Evolutionary conservation across 768 basidiomycete genomes (phyloP).

Genomic region (Mycena vulgaris): DNA sequence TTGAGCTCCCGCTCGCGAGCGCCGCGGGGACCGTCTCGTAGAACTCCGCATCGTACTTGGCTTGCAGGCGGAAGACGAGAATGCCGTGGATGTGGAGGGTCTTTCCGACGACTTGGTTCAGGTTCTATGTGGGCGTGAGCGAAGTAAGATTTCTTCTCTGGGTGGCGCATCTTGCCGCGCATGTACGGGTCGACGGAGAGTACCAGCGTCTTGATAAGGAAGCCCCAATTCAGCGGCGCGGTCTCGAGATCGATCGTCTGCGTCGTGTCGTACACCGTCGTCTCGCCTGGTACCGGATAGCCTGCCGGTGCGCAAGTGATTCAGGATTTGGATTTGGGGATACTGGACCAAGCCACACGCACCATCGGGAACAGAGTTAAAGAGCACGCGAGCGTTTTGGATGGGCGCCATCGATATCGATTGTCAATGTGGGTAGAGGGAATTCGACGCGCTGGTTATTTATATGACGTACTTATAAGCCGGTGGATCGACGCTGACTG

Average conservation of each 20-base stretch:
- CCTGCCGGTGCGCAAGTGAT: conserved; percentile 40
- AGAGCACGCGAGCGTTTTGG: conserved; percentile 55
- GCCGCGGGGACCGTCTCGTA: conserved; percentile 56
- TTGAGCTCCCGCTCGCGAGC: conserved; percentile 64
- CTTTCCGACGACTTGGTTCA: conserved; percentile 57
- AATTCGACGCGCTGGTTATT: too few relatives aligned
- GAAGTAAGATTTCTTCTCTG: conserved; percentile 45
- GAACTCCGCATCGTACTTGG: conserved; percentile 60
- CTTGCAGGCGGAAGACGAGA: conserved; percentile 48
- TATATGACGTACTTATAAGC: too few relatives aligned
- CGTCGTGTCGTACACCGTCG: background rate
- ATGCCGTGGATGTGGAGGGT: too few relatives aligned
- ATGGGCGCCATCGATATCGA: conserved; percentile 46
- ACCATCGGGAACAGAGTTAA: conserved; percentile 55
- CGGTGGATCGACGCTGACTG: too few relatives aligned
- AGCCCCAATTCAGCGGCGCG: conserved; percentile 59
- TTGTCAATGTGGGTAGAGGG: too few relatives aligned
- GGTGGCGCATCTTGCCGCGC: conserved; percentile 28
- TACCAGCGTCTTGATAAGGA: conserved; percentile 65
- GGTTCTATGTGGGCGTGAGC: conserved; percentile 48
- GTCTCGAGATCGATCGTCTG: conserved; percentile 48
- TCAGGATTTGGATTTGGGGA: background rate
- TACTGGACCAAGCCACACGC: background rate
- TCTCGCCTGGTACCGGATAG: conserved; percentile 61
- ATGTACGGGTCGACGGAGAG: conserved; percentile 61